Conservation (phyloP, 164 flowering plant species). For the Vitis rotundifolia region DNA sequence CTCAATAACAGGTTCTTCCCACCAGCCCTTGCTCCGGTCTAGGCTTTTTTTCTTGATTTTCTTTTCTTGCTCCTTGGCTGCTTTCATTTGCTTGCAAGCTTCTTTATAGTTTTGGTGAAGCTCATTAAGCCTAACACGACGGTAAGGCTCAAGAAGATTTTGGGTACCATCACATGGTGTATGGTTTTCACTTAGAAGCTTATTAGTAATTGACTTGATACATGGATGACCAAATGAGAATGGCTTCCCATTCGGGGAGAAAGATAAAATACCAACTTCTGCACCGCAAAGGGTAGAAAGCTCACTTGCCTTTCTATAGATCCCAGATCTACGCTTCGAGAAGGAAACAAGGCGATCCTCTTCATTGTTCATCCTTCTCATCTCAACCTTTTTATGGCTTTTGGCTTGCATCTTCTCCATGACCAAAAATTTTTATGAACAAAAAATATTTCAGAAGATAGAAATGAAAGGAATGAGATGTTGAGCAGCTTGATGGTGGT, state of each 20-base stretch:
- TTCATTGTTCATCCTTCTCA: slow-evolving; percentile 1
- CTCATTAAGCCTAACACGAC: not conserved
- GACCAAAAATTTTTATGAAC: not conserved
- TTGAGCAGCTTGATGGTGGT: no score
- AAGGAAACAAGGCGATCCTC: slow-evolving; percentile 10
- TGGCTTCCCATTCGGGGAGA: slow-evolving; percentile 1
- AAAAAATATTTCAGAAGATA: no score
- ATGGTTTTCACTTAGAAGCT: not conserved
- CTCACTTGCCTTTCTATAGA: slow-evolving; percentile 12
- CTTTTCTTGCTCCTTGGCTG: no score
- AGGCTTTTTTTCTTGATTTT: no score
- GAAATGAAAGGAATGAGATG: no score
- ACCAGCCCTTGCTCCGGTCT: no score
- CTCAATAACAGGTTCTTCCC: no score
- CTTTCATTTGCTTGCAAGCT: no score
- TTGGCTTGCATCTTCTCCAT: not conserved
- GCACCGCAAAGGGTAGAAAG: slow-evolving; percentile 4
- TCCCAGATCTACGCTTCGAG: slow-evolving; percentile 6
- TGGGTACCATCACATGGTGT: not conserved
- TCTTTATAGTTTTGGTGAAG: slow-evolving; percentile 4
- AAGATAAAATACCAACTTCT: not conserved
- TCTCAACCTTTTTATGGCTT: slow-evolving; percentile 4
- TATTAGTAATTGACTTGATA: not conserved
- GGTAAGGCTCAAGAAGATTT: not conserved
- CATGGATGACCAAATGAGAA: slow-evolving; percentile 2